phyloP scores from a whole-genome alignment of 1,284 basidiomycete species.

The Tylopilus sp. region DNA sequence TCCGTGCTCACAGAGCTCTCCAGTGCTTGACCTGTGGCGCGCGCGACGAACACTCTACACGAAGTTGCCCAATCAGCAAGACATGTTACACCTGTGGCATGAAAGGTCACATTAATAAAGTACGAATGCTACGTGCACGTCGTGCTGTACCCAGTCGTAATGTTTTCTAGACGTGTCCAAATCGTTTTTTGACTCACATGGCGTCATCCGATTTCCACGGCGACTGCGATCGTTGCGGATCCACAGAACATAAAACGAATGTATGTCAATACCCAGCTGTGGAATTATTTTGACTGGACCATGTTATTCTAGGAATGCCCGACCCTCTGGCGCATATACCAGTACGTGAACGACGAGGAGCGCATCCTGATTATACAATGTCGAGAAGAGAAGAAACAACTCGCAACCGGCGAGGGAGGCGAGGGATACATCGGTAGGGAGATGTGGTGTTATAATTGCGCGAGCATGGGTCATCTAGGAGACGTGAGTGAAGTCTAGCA shows the following conservation, averaged over 20 bases:
- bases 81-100: constrained; percentile 84
- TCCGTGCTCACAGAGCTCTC: constrained; percentile 3
- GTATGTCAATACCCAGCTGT: constrained; percentile 40
- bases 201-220: constrained; percentile 35
- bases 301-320: constrained; percentile 69
- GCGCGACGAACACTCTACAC: constrained; percentile 78
- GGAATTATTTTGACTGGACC: neutral
- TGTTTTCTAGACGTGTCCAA: constrained; percentile 66
- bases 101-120: constrained; percentile 79
- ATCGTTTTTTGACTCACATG: constrained; percentile 42
- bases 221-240: constrained; percentile 77
- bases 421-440: constrained; percentile 71
- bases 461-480: constrained; percentile 74
- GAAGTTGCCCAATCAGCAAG: constrained; percentile 81
- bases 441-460: constrained; percentile 90
- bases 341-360: constrained; percentile 62
- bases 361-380: constrained; percentile 46
- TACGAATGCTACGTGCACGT: constrained; percentile 31
- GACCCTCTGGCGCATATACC: constrained; percentile 83
- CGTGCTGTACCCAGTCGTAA: constrained; percentile 4
- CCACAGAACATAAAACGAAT: constrained; percentile 62
- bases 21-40: constrained; percentile 89
- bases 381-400: constrained; percentile 47
- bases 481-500: constrained; percentile 56
- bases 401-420: constrained; percentile 64